Conservation (phyloP, 164 flowering plant genomes). For the Chloranthus sessilifolius region DNA sequence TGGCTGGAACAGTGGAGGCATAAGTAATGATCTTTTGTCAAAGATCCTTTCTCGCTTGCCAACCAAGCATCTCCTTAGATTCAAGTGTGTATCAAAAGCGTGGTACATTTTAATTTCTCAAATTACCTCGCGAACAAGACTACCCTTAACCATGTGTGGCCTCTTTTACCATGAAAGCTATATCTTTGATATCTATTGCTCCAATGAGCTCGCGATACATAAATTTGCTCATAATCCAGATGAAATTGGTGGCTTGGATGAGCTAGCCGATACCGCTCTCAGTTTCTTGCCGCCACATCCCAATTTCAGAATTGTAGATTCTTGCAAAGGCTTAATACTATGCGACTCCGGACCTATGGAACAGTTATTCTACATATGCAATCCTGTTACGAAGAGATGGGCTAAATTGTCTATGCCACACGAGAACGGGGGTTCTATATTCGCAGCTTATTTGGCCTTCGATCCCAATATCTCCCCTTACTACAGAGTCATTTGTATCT, state of each 20-base stretch:
- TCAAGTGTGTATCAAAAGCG: constrained; percentile 2
- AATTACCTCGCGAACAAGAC: neutral
- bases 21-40: neutral
- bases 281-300: neutral
- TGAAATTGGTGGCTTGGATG: neutral
- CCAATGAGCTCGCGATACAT: too few relatives aligned
- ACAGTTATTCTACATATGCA: neutral
- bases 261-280: neutral
- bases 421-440: neutral
- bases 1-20: too few relatives aligned
- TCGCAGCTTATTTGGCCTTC: neutral
- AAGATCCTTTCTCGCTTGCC: constrained; percentile 1
- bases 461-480: neutral
- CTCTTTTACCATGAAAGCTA: neutral
- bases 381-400: constrained; percentile 2
- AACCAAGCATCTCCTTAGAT: neutral
- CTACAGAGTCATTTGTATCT: neutral
- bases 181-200: too few relatives aligned
- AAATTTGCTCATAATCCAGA: neutral
- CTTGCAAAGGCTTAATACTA: constrained; percentile 2
- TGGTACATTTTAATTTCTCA: neutral
- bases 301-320: constrained; percentile 1
- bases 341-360: neutral
- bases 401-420: neutral
- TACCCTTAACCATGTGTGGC: neutral